These are phyloP conservation scores for Drechslerella coelobrocha DNA, from an alignment of 2,329 filamentous ascomycete genomes.

Conservation along the genomic window DNA sequence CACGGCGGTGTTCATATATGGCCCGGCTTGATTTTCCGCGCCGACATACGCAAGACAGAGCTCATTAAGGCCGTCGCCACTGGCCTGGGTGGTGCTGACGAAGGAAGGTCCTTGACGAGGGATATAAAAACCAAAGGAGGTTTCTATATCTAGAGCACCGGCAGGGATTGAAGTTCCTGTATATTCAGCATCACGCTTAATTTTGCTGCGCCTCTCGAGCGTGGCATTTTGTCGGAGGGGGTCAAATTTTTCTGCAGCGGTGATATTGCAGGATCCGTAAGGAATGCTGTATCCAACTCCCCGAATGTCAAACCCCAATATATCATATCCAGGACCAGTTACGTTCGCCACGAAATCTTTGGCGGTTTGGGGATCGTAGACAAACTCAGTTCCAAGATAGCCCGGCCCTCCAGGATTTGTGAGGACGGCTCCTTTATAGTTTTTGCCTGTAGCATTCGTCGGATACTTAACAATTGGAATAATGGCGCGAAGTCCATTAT, in stretches of 20 bases:
- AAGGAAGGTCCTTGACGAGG: neutral
- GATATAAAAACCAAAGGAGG: conserved; percentile 18
- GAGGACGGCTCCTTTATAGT: conserved; percentile 57
- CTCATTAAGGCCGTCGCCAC: neutral
- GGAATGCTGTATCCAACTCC: conserved; percentile 38
- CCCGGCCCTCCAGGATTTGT: conserved; percentile 62
- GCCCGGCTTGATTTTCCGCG: conserved; percentile 34
- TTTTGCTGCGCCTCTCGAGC: neutral
- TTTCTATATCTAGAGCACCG: conserved; percentile 8
- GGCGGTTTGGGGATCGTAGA: conserved; percentile 50
- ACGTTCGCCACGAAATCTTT: conserved; percentile 4
- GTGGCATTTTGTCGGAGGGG: conserved; percentile 42
- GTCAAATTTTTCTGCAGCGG: conserved; percentile 19
- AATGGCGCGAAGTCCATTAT: conserved; percentile 54
- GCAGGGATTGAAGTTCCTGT: neutral
- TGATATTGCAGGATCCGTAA: conserved; percentile 21
- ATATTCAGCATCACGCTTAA: neutral
- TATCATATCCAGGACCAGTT: conserved; percentile 35
- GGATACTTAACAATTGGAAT: conserved; percentile 37
- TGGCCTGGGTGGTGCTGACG: neutral
- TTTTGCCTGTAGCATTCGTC: conserved; percentile 53
- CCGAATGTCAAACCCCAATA: conserved; percentile 39
- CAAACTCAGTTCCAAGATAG: conserved; percentile 59
- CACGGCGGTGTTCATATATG: conserved; percentile 37
- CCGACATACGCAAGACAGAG: neutral